phyloP scores from a whole-genome alignment of 495 filamentous ascomycete genomes.

The Sordaria brevicollis region DNA sequence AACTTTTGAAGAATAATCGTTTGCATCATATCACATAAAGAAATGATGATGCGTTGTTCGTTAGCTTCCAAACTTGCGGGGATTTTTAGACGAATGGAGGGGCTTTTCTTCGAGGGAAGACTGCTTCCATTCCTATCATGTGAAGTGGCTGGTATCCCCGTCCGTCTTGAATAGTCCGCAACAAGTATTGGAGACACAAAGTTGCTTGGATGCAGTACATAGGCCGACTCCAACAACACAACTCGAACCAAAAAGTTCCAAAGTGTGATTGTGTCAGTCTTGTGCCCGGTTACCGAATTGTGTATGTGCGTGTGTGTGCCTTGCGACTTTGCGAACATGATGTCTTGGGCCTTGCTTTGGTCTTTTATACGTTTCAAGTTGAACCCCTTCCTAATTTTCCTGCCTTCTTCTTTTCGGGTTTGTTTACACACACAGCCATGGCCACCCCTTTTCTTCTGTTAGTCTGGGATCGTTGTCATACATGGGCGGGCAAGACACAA shows the following conservation, averaged over 20 bases:
- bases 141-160: not conserved
- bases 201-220: not conserved
- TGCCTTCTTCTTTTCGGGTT: not conserved
- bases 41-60: not conserved
- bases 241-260: not conserved
- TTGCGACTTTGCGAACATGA: not conserved
- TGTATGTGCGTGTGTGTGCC: too few relatives aligned
- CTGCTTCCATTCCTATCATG: not conserved
- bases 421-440: not conserved
- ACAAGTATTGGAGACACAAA: not conserved
- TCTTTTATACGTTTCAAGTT: not conserved
- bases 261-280: too few relatives aligned
- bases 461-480: not conserved
- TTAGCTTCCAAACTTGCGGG: too few relatives aligned
- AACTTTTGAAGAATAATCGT: not conserved
- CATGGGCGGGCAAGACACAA: not conserved
- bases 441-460: not conserved
- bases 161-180: too few relatives aligned
- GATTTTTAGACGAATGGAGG: too few relatives aligned
- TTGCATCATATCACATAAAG: not conserved
- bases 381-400: not conserved
- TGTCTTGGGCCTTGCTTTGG: not conserved
- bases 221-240: too few relatives aligned
- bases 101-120: not conserved
- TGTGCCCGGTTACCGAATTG: not conserved